Evolutionary conservation across 2,329 filamentous ascomycete species (phyloP), one percentile per base, ranked within the genome.

Genomic region (Cercospora citrullina): DNA sequence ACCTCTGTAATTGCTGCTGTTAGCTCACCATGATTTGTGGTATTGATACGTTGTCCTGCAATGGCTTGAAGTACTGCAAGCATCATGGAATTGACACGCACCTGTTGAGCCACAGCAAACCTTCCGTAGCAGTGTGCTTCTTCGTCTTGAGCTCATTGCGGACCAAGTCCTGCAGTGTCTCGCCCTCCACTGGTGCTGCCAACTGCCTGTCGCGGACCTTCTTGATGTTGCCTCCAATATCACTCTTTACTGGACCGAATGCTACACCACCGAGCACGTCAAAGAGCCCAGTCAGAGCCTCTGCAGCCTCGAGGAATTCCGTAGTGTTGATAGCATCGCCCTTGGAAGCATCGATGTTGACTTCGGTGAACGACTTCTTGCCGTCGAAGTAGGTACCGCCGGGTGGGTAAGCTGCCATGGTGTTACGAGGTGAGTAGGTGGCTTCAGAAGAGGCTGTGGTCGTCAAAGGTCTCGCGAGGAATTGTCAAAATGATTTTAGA

Each of bases 151-250:
- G 84, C 84, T 99, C 95, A 79, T 94, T 95, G 72, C 89, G 80
- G 75, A 91, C 90, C 60, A 98, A 91, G 58, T 90, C 87, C 83
- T 99, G 95, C 66, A 99, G 84, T 66, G 89, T 96, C 75, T 87
- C 85, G n/a, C 92, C 96, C 72, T 94, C 90, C 64, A 84, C 84
- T 31, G 94, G 93, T 66, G 91, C 88, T 66, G 90, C 92, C 64
- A 90, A 85, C 79, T 94, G 90, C 74, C 94, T 89, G 63, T 94
- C 89, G 72, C 92, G 89, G 80, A 98, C 86, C 91, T 99, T 98
- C 93, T 93, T 94, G 83, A 98, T 87, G 83, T 99, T 99, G 79
- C 92, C 92, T 60, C 88, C 80, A 84, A 99, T 91, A 81, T 99
- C 95, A 74, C 83, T 91, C 87, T 97, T 97, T 79, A 98, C 94